Base-by-base conservation (phyloP, 345 rosid genomes). In the Salix caprea region DNA sequence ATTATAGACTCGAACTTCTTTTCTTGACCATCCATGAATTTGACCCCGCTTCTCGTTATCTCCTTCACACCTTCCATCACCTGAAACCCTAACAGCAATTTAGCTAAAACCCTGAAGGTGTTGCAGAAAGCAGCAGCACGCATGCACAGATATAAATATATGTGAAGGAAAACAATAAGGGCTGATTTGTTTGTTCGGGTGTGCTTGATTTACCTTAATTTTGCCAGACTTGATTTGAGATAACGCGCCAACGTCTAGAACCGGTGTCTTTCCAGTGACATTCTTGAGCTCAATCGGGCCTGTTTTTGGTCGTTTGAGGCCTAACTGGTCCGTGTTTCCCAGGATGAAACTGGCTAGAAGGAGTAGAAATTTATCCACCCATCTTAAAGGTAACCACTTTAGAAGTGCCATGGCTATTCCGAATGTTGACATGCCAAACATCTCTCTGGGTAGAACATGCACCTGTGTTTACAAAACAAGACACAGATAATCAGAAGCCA, bases 231-330 rank as follows among this genome's bases (percentile, higher is more conserved):
- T 90, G 36, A 93, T 92, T 40, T 82, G 86, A 10, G 97, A 88
- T 0, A 96, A 62, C 19, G 98, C 90, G 0, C 98, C 99, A 0
- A 89, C 94, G 40, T 96, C 99, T 19, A 93, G 92, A 52, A 93
- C 98, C 0, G 99, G 98, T 2, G 99, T 93, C 82, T 94, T 96
- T 2, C 99, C 98, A 24, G 94, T 89, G 60, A 84, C 74, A 61
- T 89, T 96, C 69, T 96, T 96, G n/a, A 92, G 96, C 85, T 91
- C 88, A 28, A 96, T 82, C 1, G 99, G 99, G 23, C 99, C 97
- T 14, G 92, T 89, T 83, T 96, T 92, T 1, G 97, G 98, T 70
- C 99, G 84, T 74, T 86, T 84, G 75, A 96, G 93, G 40, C 99
- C 99, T 48, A 91, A 77, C 26, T 79, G 81, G 12, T 89, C 91